phyloP scores from a whole-genome alignment of 225 moss, liverwort and hornwort species.

The Marchantia polymorpha region DNA sequence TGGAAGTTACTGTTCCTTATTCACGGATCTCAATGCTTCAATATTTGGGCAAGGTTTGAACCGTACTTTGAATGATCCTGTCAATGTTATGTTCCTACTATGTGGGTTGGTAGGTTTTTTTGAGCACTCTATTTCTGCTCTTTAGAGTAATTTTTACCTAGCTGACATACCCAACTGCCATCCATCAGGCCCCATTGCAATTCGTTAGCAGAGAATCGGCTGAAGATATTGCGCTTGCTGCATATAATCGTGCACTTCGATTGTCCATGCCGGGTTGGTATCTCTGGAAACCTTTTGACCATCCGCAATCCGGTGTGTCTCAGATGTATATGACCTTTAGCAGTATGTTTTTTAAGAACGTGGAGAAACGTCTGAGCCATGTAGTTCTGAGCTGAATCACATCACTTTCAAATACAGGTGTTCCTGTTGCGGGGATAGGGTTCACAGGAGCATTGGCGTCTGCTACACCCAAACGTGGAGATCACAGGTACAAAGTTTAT shows the following conservation, averaged over 20 bases:
- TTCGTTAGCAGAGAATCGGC: conserved; percentile 76
- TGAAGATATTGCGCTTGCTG: conserved; percentile 74
- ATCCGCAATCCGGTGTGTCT: not conserved
- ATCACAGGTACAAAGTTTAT: conserved; percentile 60
- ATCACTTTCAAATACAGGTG: conserved; percentile 42
- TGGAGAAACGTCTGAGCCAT: not conserved
- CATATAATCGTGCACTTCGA: conserved; percentile 81
- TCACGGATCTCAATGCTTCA: conserved; percentile 88
- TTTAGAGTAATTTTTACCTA: not conserved
- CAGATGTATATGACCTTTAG: not conserved
- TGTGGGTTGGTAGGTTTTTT: not conserved
- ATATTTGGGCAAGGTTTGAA: conserved; percentile 75
- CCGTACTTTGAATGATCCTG: not conserved
- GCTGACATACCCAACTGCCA: not conserved
- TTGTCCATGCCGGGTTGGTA: conserved; percentile 72
- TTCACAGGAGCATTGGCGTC: conserved; percentile 85
- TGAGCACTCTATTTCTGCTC: not conserved
- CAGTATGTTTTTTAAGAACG: not conserved
- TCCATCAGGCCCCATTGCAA: conserved; percentile 60
- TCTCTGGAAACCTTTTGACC: not conserved
- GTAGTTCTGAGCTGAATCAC: not conserved
- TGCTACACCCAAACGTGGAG: conserved; percentile 75
- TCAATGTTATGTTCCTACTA: not conserved
- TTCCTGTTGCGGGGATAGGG: conserved; percentile 89
- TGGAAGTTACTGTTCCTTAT: conserved; percentile 87